Evolutionary conservation across 257 asterid species (phyloP).

Genomic region (Cynanchum wilfordii): DNA sequence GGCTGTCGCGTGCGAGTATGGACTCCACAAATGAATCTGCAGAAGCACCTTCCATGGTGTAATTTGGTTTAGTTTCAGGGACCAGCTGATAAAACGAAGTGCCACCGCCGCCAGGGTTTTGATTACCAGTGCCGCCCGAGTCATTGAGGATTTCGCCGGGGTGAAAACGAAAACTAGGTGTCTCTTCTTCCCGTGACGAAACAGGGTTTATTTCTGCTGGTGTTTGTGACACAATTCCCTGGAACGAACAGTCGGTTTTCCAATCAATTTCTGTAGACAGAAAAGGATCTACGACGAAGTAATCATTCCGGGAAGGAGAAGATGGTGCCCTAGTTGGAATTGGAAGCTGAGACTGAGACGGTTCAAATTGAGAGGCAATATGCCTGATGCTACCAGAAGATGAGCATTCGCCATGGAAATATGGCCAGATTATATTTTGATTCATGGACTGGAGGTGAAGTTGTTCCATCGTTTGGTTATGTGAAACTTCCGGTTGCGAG

Average conservation of each 20-base stretch:
- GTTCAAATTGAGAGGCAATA: constrained; percentile 34
- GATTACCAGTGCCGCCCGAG: not conserved
- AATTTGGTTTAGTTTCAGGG: constrained; percentile 8
- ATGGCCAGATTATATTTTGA: constrained; percentile 32
- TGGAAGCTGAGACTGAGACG: constrained; percentile 23
- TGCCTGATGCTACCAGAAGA: constrained; percentile 30
- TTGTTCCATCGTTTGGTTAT: constrained; percentile 13
- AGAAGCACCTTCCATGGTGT: constrained; percentile 19
- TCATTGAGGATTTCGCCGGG: not conserved
- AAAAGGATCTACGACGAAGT: constrained; percentile 27
- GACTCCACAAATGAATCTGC: constrained; percentile 69
- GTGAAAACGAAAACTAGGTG: not conserved
- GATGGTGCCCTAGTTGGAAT: constrained; percentile 24
- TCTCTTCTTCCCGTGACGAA: constrained; percentile 16
- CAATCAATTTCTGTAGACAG: constrained; percentile 14
- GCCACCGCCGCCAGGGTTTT: not conserved
- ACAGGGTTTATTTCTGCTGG: constrained; percentile 6
- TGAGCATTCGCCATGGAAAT: constrained; percentile 33
- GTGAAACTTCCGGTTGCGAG: constrained; percentile 13
- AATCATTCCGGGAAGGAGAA: constrained; percentile 40
- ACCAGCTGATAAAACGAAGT: not conserved
- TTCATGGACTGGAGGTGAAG: constrained; percentile 19
- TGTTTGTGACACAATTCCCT: constrained; percentile 12
- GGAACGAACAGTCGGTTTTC: constrained; percentile 20
- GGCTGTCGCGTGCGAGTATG: constrained; percentile 65